A percentile compares a stretch with the other conserved stretches of the same genome.
Conservation (phyloP, 257 asterid species). For the Datura wrightii region DNA sequence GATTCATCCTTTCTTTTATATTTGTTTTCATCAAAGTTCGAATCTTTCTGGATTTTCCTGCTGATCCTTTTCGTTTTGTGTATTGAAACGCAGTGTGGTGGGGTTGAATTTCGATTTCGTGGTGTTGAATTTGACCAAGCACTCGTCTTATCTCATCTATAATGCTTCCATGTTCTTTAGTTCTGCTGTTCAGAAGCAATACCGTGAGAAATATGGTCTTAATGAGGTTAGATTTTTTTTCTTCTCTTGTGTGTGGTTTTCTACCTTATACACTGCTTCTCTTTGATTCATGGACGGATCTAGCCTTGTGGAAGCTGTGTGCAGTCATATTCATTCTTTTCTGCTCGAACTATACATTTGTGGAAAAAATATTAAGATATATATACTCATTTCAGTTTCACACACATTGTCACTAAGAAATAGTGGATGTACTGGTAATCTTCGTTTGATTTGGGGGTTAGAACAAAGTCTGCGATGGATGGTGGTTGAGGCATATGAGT, state of each 20-base stretch:
- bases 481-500: neutral
- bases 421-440: neutral
- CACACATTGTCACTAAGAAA: neutral
- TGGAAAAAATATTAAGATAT: neutral
- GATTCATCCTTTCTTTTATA: neutral
- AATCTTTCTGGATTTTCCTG: neutral
- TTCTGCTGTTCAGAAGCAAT: slow-evolving; percentile 76
- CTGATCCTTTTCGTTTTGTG: neutral
- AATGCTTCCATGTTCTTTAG: slow-evolving; percentile 90
- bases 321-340: neutral
- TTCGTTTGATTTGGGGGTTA: neutral
- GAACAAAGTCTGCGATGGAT: neutral
- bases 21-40: neutral
- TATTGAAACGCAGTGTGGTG: slow-evolving; percentile 65
- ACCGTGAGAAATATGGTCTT: slow-evolving; percentile 68
- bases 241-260: neutral
- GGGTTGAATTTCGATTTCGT: slow-evolving; percentile 93
- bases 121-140: slow-evolving; percentile 83
- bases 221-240: slow-evolving; percentile 55
- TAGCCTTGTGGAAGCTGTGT: neutral
- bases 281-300: neutral
- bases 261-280: neutral
- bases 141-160: slow-evolving; percentile 88
- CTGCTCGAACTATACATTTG: neutral
- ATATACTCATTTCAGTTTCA: neutral